Evolutionary conservation across 805 yeast genomes (phyloP).

Genomic region (Naumovozyma castellii): DNA sequence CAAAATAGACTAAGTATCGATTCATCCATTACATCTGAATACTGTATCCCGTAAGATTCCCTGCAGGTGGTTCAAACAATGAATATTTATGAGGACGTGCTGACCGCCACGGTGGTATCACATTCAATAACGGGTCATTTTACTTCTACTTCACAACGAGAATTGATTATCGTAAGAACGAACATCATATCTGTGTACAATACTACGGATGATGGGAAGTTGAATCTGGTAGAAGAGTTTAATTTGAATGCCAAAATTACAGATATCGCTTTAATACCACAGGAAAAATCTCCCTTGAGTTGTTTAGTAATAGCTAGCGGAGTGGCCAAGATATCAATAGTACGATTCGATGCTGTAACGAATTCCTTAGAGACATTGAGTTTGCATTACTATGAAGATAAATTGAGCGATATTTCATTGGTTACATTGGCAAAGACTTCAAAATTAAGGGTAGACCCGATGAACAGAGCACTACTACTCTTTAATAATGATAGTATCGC

Average conservation of each 20-base stretch:
- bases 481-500: slow-evolving; percentile 62
- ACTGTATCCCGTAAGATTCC: no score
- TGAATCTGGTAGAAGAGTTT: slow-evolving; percentile 49
- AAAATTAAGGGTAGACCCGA: slow-evolving; percentile 53
- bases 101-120: slow-evolving; percentile 68
- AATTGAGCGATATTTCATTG: slow-evolving; percentile 42
- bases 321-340: slow-evolving; percentile 66
- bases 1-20: no score
- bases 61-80: no score
- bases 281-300: slow-evolving; percentile 40
- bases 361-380: slow-evolving; percentile 60
- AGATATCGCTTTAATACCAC: slow-evolving; percentile 43
- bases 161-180: slow-evolving; percentile 62
- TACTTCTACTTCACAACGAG: slow-evolving; percentile 32
- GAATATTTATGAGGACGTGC: slow-evolving; percentile 73
- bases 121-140: slow-evolving; percentile 47
- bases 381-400: slow-evolving; percentile 77
- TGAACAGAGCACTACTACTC: slow-evolving; percentile 43
- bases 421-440: slow-evolving; percentile 29
- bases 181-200: slow-evolving; percentile 40
- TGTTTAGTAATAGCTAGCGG: slow-evolving; percentile 58
- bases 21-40: no score
- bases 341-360: slow-evolving; percentile 55
- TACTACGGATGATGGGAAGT: slow-evolving; percentile 13
- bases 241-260: slow-evolving; percentile 61